A percentile compares a stretch with the other conserved stretches of the same genome.
Conservation (phyloP, 305 asterid species). For the Rubia balearica region DNA sequence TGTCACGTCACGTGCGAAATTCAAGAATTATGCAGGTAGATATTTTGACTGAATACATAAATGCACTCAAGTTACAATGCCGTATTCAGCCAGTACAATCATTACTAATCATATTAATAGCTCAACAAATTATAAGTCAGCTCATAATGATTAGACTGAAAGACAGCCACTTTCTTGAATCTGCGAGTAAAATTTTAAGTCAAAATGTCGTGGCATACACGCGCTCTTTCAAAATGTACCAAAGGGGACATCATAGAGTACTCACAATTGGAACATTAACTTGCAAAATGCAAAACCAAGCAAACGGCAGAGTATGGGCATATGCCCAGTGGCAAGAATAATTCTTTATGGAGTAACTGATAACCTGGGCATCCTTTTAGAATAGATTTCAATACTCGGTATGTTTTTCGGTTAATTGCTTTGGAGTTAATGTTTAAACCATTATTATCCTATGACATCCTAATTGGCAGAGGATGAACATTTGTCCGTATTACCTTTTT, state of each 20-base stretch:
- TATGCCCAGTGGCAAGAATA: neutral
- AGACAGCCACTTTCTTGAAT: neutral
- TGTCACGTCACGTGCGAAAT: neutral
- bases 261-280: neutral
- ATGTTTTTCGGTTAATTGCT: no score
- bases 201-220: neutral
- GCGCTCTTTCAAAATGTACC: neutral
- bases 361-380: neutral
- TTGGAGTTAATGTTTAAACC: no score
- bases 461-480: no score
- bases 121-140: neutral
- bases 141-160: neutral
- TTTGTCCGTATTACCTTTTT: no score
- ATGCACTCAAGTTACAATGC: neutral
- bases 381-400: no score
- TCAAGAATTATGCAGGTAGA: neutral
- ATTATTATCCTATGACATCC: no score
- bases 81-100: neutral
- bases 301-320: neutral
- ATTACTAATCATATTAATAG: neutral
- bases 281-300: neutral
- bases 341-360: neutral
- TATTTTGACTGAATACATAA: slow-evolving; percentile 3
- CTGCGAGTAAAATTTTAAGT: neutral
- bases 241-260: neutral